Evolutionary conservation across 768 basidiomycete species (phyloP), one percentile per base, ranked within the genome.

Genomic region (Sarcodon aspratus): DNA sequence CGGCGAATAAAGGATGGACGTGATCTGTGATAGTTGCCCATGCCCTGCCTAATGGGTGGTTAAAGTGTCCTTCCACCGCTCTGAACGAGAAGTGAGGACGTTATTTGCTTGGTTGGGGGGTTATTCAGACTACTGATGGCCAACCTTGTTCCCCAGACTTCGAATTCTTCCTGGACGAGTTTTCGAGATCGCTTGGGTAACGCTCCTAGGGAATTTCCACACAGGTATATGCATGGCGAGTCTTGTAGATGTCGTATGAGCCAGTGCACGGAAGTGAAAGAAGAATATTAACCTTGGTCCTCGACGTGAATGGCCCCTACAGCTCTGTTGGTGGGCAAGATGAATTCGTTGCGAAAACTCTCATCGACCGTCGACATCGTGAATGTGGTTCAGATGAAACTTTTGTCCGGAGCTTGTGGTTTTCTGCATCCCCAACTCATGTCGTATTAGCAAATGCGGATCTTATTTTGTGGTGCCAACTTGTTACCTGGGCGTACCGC

Each of bases 171-270:
- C 53, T 85, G 68, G 12, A 98, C 69, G 40, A 93, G 71, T 52
- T 71, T 62, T 53, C 76, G 74, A 32, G 93, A 85, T 35, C 78
- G 71, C 61, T 81, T 88, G 40, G 87, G 78, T 58, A 89, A 69
- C 48, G 85, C 72, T 4, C 96, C 96, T 9, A 98, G 76, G 21
- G 93, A 97, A 68, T 99, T 98, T 33, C 96, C 96, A 62, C 90
- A 94, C 46, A 99, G 80, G 64, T 99, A 99, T 33, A 82, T 79
- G 63, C 79, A 82, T 48, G 70, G 67, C 48, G 60, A 62, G 45
- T 78, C 77, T 72, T 63, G 65, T 69, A 52, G 17, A 55, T 48
- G 43, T 44, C 37, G 47, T 45, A 37, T 51, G 43, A 54, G 50
- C 21, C 45, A 50, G 31, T 36, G 36, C 31, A 44, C 49, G 49